Percentiles rank a stretch among this genome's conserved stretches.
These are phyloP conservation scores for Lodderomyces beijingensis DNA, from an alignment of 1,139 yeast species.

Conservation along the genomic window DNA sequence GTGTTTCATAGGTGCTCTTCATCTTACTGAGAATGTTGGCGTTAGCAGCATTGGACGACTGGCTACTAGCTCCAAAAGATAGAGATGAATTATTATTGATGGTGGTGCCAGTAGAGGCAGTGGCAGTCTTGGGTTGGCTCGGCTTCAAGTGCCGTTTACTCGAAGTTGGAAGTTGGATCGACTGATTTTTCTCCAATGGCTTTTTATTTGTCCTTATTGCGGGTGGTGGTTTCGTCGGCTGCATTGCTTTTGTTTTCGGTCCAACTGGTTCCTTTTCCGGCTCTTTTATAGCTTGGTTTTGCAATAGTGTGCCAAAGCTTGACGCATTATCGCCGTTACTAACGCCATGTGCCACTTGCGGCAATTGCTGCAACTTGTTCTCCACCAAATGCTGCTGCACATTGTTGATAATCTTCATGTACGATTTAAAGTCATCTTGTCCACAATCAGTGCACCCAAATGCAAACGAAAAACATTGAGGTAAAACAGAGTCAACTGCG, in stretches of 20 bases:
- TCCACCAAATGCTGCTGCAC: conserved; percentile 28
- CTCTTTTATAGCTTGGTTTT: conserved; percentile 27
- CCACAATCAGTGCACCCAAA: conserved; percentile 43
- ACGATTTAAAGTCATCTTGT: conserved; percentile 30
- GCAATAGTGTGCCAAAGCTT: conserved; percentile 30
- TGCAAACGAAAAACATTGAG: conserved; percentile 34
- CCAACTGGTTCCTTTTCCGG: conserved; percentile 11
- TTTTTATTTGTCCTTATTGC: conserved; percentile 1
- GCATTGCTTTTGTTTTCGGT: conserved; percentile 12
- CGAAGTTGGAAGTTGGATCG: too few species aligned
- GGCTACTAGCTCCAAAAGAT: conserved; percentile 23
- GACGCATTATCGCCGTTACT: neutral
- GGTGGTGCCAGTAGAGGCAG: neutral
- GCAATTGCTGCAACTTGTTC: conserved; percentile 27
- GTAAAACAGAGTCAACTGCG: conserved; percentile 33
- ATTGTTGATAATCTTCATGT: conserved; percentile 23
- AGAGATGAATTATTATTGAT: neutral
- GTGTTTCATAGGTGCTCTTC: conserved; percentile 17
- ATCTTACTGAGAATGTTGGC: conserved; percentile 20
- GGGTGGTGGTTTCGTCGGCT: conserved; percentile 11
- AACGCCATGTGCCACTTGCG: conserved; percentile 10
- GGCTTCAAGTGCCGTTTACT: too few species aligned
- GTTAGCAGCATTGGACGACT: conserved; percentile 12
- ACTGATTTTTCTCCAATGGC: neutral
- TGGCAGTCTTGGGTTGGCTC: neutral